Percentiles rank a stretch among this genome's conserved stretches.
These are phyloP conservation scores for Coniosporium tulheliwenetii DNA, from an alignment of 2,329 filamentous ascomycete species.

Conservation along the genomic window DNA sequence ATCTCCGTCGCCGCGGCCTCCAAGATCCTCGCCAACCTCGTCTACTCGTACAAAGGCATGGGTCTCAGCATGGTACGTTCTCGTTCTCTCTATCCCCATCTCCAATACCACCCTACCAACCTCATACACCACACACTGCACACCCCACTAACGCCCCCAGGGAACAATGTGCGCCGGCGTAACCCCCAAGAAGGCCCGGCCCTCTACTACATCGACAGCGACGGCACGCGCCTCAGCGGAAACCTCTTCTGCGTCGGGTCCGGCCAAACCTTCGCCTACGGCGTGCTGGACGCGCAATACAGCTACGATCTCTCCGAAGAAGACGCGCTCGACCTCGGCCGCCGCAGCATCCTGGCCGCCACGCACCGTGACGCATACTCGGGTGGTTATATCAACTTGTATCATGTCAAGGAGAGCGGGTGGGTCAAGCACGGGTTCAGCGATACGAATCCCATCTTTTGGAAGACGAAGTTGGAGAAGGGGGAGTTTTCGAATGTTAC, in stretches of 20 bases:
- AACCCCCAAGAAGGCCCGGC: constrained; percentile 90
- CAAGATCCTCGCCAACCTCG: constrained; percentile 96
- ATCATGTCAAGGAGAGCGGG: constrained; percentile 96
- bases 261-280: constrained; percentile 97
- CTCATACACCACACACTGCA: background rate
- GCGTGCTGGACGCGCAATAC: constrained; percentile 93
- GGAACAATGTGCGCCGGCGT: constrained; percentile 99
- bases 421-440: constrained; percentile 99
- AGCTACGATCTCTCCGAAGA: constrained; percentile 73
- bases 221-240: constrained; percentile 80
- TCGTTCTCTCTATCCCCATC: background rate
- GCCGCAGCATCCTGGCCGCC: constrained; percentile 84
- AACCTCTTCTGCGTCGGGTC: constrained; percentile 98
- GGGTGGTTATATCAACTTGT: constrained; percentile 95
- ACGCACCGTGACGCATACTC: constrained; percentile 98
- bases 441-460: constrained; percentile 98
- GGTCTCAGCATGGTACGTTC: constrained; percentile 66
- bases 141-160: too few relatives aligned
- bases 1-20: constrained; percentile 94
- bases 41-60: constrained; percentile 98
- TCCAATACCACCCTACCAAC: too few relatives aligned
- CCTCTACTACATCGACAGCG: constrained; percentile 97
- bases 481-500: constrained; percentile 97
- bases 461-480: constrained; percentile 97
- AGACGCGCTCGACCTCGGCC: constrained; percentile 80